These are phyloP conservation scores for Spergularia azorica DNA, from an alignment of 179 eudicot genomes.

Conservation along the genomic window DNA sequence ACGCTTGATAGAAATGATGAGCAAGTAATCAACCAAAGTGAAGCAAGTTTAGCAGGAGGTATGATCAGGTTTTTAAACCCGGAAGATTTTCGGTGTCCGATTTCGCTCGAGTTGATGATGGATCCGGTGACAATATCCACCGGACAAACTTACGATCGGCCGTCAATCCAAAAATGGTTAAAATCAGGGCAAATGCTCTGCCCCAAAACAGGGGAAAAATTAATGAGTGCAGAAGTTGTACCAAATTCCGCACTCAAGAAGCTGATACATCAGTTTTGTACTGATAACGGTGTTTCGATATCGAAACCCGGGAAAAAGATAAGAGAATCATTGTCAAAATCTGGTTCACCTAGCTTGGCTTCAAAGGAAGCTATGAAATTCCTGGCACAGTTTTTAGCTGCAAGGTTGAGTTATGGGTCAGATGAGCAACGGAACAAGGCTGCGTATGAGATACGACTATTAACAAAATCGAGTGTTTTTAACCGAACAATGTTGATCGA, in stretches of 20 bases:
- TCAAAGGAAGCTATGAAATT: conserved; percentile 47
- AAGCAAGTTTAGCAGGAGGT: conserved; percentile 30
- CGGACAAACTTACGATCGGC: conserved; percentile 81
- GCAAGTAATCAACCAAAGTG: conserved; percentile 16
- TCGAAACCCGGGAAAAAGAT: conserved; percentile 43
- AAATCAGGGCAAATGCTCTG: conserved; percentile 68
- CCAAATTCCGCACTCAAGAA: conserved; percentile 63
- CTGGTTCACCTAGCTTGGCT: conserved; percentile 41
- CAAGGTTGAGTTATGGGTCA: conserved; percentile 49
- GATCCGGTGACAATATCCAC: conserved; percentile 80
- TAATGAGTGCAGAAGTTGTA: conserved; percentile 54
- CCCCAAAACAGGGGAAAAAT: conserved; percentile 81
- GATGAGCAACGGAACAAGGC: conserved; percentile 65
- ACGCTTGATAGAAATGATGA: conserved; percentile 18
- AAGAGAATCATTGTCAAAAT: conserved; percentile 43
- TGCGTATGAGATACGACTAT: conserved; percentile 65
- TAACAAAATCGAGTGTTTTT: conserved; percentile 60
- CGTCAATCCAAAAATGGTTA: conserved; percentile 75
- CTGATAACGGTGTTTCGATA: conserved; percentile 61
- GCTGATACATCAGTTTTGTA: conserved; percentile 63
- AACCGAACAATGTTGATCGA: conserved; percentile 60
- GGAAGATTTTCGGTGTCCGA: conserved; percentile 87
- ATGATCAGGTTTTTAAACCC: conserved; percentile 50
- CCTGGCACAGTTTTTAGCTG: conserved; percentile 51
- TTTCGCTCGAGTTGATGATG: conserved; percentile 85